Conservation (phyloP, 768 basidiomycete genomes). For the Lactarius sanguifluus region DNA sequence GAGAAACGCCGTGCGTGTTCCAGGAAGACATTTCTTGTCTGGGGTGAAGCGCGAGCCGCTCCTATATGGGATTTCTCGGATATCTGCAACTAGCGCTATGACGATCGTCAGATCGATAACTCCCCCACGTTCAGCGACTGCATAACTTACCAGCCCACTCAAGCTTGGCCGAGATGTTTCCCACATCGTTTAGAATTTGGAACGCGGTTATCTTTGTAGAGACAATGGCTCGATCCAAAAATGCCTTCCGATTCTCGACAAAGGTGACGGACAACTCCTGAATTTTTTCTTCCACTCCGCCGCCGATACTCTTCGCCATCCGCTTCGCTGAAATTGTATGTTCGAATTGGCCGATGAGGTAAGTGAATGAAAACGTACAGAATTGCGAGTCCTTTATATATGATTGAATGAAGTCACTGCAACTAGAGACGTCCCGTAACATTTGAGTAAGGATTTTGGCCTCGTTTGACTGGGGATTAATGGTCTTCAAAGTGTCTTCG, state of each 20-base stretch:
- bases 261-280: neutral
- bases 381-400: neutral
- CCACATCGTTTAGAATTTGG: constrained; percentile 2
- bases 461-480: neutral
- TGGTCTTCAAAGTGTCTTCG: neutral
- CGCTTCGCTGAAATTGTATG: neutral
- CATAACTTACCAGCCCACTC: neutral
- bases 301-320: neutral
- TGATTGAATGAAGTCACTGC: neutral
- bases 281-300: neutral
- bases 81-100: too few species aligned
- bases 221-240: neutral
- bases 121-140: too few species aligned
- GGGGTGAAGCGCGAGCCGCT: too few species aligned
- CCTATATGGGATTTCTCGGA: too few species aligned
- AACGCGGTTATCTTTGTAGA: neutral
- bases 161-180: neutral
- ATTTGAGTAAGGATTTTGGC: neutral
- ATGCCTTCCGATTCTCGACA: neutral
- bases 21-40: neutral
- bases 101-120: too few species aligned
- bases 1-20: neutral
- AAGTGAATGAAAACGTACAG: neutral
- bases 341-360: neutral
- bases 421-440: neutral